These are phyloP conservation scores for Reutealis trisperma DNA, from an alignment of 345 rosid species.

Conservation along the genomic window DNA sequence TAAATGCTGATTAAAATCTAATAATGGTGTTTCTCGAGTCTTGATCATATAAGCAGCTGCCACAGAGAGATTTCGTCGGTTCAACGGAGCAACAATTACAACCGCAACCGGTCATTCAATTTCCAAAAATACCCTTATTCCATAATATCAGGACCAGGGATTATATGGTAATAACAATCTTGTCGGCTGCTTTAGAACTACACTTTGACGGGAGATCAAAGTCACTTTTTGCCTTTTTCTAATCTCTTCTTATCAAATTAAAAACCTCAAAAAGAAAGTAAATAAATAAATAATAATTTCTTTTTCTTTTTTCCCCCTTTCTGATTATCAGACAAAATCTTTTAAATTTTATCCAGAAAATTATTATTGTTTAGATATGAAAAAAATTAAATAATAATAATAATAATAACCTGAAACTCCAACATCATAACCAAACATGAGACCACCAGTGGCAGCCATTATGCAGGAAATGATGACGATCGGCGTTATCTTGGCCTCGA, in stretches of 20 bases:
- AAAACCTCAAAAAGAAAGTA: not conserved
- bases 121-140: not conserved
- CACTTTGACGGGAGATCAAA: slow-evolving; percentile 23
- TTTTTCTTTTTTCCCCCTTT: not conserved
- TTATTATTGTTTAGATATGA: not conserved
- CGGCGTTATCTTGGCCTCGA: slow-evolving; percentile 95
- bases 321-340: not conserved
- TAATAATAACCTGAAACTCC: slow-evolving; percentile 71
- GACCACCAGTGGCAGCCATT: slow-evolving; percentile 98
- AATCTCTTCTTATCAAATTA: not conserved
- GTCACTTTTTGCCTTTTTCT: not conserved
- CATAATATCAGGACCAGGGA: not conserved
- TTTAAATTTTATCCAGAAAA: too few relatives aligned
- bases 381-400: not conserved
- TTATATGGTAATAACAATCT: not conserved
- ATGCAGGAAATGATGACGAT: slow-evolving; percentile 83
- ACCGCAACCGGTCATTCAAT: not conserved
- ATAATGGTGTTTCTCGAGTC: too few relatives aligned
- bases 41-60: too few relatives aligned
- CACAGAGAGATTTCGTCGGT: not conserved
- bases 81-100: not conserved
- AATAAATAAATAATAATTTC: too few relatives aligned
- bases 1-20: too few relatives aligned
- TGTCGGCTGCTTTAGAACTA: not conserved
- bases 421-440: slow-evolving; percentile 95